Evolutionary conservation across 1,284 basidiomycete species (phyloP).

Genomic region (Clitocybe nebularis): DNA sequence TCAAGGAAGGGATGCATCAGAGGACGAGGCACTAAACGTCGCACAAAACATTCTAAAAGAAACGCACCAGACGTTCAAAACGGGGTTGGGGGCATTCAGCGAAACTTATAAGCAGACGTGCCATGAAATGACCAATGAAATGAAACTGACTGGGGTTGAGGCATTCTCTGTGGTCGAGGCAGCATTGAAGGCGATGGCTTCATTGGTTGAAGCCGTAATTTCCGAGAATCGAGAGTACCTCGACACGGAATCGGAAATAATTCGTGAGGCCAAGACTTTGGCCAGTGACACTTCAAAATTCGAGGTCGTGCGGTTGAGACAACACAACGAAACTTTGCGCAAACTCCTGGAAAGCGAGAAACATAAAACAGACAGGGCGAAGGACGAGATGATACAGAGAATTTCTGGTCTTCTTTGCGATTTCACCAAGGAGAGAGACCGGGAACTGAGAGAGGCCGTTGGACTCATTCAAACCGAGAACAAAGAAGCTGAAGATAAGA

Average conservation of each 20-base stretch:
- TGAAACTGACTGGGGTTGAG: conserved; percentile 37
- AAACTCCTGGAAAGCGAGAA: conserved; percentile 67
- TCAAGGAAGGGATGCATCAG: conserved; percentile 49
- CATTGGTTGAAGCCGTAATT: conserved; percentile 59
- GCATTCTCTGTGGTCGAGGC: conserved; percentile 52
- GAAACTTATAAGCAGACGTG: conserved; percentile 46
- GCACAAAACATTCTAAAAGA: conserved; percentile 49
- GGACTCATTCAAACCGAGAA: conserved; percentile 54
- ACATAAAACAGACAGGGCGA: conserved; percentile 59
- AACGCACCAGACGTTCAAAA: conserved; percentile 49
- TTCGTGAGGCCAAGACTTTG: conserved; percentile 47
- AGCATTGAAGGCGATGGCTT: conserved; percentile 46
- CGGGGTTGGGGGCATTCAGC: conserved; percentile 52
- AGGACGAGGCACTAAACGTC: conserved; percentile 47
- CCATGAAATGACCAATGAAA: conserved; percentile 41
- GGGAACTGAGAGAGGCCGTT: conserved; percentile 61
- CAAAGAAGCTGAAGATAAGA: conserved; percentile 45
- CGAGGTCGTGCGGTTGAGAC: conserved; percentile 64
- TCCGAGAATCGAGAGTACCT: conserved; percentile 57
- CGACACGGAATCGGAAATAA: conserved; percentile 47
- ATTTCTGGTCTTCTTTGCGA: conserved; percentile 69
- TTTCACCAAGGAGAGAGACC: conserved; percentile 68
- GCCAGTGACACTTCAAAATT: conserved; percentile 48
- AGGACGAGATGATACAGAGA: conserved; percentile 68
- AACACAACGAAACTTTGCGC: conserved; percentile 70